Conservation (phyloP, 169 alveolate species). For the Plasmodium gonderi region DNA sequence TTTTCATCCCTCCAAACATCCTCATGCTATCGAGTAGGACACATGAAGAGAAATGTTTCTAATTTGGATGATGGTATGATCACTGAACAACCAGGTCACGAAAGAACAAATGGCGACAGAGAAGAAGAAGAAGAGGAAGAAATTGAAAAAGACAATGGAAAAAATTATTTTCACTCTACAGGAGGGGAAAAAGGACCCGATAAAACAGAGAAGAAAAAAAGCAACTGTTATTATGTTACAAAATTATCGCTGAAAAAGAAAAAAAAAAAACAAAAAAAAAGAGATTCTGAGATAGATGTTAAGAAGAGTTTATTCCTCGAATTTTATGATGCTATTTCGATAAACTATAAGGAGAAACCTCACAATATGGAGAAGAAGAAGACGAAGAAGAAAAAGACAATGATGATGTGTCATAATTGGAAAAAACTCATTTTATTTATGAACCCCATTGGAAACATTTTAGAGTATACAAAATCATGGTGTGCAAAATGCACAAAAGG, state of each 20-base stretch:
- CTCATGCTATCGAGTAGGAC: no score
- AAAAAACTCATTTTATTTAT: slow-evolving; percentile 2
- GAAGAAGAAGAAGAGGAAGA: neutral
- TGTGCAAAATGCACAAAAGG: neutral
- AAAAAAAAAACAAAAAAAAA: neutral
- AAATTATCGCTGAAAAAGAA: slow-evolving; percentile 8
- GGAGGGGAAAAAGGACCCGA: neutral
- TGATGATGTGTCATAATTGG: neutral
- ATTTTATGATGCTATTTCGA: slow-evolving; percentile 47
- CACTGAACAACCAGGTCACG: no score
- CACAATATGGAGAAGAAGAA: neutral
- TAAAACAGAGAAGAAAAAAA: neutral
- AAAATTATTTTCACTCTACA: neutral
- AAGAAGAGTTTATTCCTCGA: slow-evolving; percentile 5
- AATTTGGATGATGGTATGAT: no score
- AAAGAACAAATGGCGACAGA: no score
- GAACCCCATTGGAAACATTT: slow-evolving; percentile 1
- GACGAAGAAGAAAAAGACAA: no score
- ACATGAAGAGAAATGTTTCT: no score
- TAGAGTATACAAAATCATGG: neutral
- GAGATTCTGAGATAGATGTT: neutral
- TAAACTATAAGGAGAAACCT: slow-evolving; percentile 6
- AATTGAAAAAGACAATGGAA: neutral
- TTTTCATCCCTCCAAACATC: no score
- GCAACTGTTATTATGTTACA: neutral